A percentile compares a stretch with the other conserved stretches of the same genome.
phyloP scores from a whole-genome alignment of 495 filamentous ascomycete species.

The Podospora pseudocomata region DNA sequence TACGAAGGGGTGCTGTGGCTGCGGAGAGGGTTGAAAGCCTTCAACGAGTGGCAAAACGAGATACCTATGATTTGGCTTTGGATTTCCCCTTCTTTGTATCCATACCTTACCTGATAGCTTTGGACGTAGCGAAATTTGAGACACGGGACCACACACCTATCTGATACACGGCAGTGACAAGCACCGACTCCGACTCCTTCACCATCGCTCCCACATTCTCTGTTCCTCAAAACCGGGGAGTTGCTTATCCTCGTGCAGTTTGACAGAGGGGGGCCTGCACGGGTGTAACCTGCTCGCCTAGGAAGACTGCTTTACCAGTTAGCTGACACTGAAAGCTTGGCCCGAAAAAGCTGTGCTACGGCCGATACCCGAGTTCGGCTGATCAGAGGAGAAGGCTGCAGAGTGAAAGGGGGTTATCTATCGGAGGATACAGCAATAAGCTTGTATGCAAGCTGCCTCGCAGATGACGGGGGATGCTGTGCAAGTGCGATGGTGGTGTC shows the following conservation, averaged over 20 bases:
- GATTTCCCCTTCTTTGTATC: not conserved
- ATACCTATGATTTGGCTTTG: not conserved
- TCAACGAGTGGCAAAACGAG: not conserved
- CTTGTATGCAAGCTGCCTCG: not conserved
- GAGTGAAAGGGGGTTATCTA: not conserved
- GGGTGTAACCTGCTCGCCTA: not conserved
- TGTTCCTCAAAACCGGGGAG: not conserved
- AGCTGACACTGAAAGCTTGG: not conserved
- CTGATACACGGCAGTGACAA: slow-evolving; percentile 3
- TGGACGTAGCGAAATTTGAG: not conserved
- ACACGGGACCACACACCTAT: not conserved
- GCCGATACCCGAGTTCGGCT: not conserved
- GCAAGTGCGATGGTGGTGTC: not conserved
- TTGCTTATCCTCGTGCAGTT: not conserved
- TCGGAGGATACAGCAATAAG: not conserved
- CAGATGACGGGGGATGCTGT: not conserved
- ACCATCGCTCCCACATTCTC: not conserved
- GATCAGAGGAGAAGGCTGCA: not conserved
- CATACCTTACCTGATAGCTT: not conserved
- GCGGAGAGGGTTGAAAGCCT: not conserved
- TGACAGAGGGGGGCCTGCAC: not conserved
- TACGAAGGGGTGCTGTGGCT: not conserved
- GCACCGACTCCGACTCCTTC: not conserved
- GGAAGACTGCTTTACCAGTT: not conserved
- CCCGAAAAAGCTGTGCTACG: not conserved